Evolutionary conservation across 345 rosid species (phyloP).

Genomic region (Populus tremula): DNA sequence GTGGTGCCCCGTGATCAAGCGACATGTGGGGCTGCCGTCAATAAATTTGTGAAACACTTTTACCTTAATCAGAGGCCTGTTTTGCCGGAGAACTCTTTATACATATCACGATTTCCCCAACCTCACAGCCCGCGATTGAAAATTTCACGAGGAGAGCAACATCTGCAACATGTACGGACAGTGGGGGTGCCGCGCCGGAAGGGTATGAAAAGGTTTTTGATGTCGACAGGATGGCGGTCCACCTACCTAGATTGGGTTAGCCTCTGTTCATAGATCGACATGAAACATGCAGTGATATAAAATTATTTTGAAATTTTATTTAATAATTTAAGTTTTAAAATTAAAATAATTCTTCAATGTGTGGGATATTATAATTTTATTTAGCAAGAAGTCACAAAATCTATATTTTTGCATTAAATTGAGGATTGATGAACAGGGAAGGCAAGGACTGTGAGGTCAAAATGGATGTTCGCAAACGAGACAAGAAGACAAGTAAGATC

Average conservation of each 20-base stretch:
- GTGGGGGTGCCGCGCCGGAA: neutral
- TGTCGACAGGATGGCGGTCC: neutral
- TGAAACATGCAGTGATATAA: neutral
- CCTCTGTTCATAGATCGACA: neutral
- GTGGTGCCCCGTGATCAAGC: slow-evolving; percentile 17
- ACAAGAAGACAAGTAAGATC: slow-evolving; percentile 9
- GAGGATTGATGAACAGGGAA: slow-evolving; percentile 5
- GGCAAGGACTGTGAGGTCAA: slow-evolving; percentile 10
- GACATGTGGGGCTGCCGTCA: neutral
- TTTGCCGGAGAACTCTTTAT: neutral
- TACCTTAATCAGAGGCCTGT: neutral
- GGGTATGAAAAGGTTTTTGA: neutral
- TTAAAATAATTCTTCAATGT: no score
- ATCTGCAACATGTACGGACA: neutral
- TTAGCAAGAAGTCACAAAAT: no score
- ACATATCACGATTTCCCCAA: neutral
- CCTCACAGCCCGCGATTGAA: no score
- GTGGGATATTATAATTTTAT: no score
- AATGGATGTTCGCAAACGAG: neutral
- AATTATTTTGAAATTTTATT: no score
- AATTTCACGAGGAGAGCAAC: neutral
- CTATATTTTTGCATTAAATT: slow-evolving; percentile 5
- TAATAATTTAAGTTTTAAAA: no score
- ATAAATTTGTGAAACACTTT: neutral
- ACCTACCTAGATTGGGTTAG: slow-evolving; percentile 7